These are phyloP conservation scores for Pulveroboletus ravenelii DNA, from an alignment of 768 basidiomycete genomes.

Conservation along the genomic window DNA sequence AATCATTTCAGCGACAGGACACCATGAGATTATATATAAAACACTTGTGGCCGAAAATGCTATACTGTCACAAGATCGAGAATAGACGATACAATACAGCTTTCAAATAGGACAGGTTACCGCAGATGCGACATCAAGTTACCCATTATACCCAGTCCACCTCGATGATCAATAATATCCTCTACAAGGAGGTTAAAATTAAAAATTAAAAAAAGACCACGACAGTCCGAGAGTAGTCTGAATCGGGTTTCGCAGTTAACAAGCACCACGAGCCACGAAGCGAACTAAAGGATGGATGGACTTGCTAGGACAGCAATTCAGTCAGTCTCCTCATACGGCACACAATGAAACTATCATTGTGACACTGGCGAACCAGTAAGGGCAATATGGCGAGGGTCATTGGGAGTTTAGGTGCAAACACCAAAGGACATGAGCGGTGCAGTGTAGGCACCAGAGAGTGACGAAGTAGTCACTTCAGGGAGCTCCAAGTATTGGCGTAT, in stretches of 20 bases:
- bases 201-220: neutral
- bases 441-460: conserved; percentile 5
- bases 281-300: conserved; percentile 22
- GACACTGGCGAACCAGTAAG: conserved; percentile 8
- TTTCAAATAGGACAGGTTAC: neutral
- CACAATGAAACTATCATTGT: conserved; percentile 4
- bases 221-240: conserved; percentile 33
- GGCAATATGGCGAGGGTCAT: conserved; percentile 3
- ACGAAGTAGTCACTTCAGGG: neutral
- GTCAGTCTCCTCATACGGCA: conserved; percentile 16
- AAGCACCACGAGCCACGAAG: conserved; percentile 24
- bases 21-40: too few species aligned
- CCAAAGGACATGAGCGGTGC: conserved; percentile 1
- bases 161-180: neutral
- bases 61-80: neutral
- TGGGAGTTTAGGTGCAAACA: neutral
- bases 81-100: neutral
- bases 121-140: neutral
- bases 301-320: neutral
- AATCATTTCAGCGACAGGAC: neutral
- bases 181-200: conserved; percentile 11
- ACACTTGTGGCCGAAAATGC: too few species aligned
- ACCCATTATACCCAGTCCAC: neutral
- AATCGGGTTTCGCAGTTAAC: conserved; percentile 28
- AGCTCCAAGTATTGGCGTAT: neutral